These are phyloP conservation scores for Xylariales sp. DNA, from an alignment of 2,329 filamentous ascomycete species.

Conservation along the genomic window DNA sequence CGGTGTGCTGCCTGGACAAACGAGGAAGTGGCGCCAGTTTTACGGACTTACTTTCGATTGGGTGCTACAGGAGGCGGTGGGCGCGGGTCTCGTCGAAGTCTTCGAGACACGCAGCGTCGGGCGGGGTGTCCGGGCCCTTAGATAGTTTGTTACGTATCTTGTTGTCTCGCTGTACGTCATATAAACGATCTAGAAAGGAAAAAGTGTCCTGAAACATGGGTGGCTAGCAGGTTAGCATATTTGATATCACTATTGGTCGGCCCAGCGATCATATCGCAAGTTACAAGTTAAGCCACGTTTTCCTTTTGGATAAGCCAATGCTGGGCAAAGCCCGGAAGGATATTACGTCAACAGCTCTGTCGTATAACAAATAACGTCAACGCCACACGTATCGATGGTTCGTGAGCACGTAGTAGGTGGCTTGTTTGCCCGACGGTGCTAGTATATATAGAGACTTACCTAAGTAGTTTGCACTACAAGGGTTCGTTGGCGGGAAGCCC, in stretches of 20 bases:
- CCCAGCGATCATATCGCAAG: conserved; percentile 1
- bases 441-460: no score
- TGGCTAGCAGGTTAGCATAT: not conserved
- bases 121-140: conserved; percentile 66
- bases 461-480: no score
- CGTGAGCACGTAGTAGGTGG: not conserved
- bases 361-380: conserved; percentile 9
- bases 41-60: conserved; percentile 77
- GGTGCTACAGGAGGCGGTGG: conserved; percentile 77
- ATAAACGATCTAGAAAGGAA: not conserved
- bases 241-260: conserved; percentile 1
- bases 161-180: not conserved
- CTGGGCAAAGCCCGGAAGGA: not conserved
- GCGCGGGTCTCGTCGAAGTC: conserved; percentile 75
- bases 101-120: conserved; percentile 83
- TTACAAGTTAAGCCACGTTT: not conserved
- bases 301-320: not conserved
- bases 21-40: conserved; percentile 77
- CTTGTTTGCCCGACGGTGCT: no score
- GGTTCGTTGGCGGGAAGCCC: not conserved
- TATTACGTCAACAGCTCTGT: not conserved
- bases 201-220: not conserved
- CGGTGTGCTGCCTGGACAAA: conserved; percentile 69
- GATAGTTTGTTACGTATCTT: conserved; percentile 22
- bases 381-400: not conserved